Evolutionary conservation across 1,139 yeast genomes (phyloP), one percentile per base, ranked within the genome.

Genomic region (Magnusiomyces sp.): DNA sequence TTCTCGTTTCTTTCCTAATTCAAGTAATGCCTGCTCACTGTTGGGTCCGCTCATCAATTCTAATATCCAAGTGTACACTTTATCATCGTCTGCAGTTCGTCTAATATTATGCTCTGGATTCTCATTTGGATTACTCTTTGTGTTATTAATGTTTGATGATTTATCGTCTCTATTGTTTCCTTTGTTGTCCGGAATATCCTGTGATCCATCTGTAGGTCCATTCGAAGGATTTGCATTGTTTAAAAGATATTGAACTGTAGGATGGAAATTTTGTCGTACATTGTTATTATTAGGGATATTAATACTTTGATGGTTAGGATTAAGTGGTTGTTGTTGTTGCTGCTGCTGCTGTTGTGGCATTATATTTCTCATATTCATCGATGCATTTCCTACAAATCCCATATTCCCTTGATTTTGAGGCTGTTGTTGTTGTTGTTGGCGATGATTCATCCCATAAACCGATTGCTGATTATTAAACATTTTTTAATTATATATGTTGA

Each of bases 1-100:
- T 62, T 92, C 98, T 56, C 98, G 76, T 62, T 89, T 90, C 64
- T 92, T 88, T 7, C 97, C 97, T 47, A 92, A 72, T 64, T 90
- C 97, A 56, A 89, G 70, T 51, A 92, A 72, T 1, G 98, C 97
- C 60, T 92, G 87, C 62, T 92, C 98, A 60, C 95, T 79, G 62
- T 86, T 86, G 40, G 90, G 85, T 1, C 97, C 97, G 51, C 87
- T 83, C 39, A 88, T 89, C 49, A 92, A 73, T 64, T 90, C 97
- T 32, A 84, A 76, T 46, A 92, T 85, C 96, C 97, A 88, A 56
- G 82, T 83, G 64, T 83, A 86, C 14, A 90, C 94, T 63, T 87
- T 86, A 53, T 86, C 88, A 65, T 89, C 95, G 54, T 83, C 88
- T 38, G 87, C 69, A 1, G 95, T 89, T 54, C 77, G 80, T 37